A percentile compares a stretch with the other conserved stretches of the same genome.
phyloP scores from a whole-genome alignment of 768 basidiomycete genomes.

The Cystoderma amianthinum region DNA sequence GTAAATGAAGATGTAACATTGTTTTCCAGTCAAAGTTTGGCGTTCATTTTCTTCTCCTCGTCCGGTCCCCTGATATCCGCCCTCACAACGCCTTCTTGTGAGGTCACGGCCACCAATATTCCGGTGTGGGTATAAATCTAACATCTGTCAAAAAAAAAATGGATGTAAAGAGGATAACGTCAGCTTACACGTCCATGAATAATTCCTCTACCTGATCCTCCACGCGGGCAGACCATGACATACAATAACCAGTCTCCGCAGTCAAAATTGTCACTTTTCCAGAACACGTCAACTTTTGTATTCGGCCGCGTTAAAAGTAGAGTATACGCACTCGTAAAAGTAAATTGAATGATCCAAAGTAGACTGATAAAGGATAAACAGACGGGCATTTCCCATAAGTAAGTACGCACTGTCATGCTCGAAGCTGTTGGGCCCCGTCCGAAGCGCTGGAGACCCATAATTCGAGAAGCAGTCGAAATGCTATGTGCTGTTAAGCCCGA shows the following conservation, averaged over 20 bases:
- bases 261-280: slow-evolving; percentile 58
- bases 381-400: background rate
- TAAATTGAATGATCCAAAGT: slow-evolving; percentile 76
- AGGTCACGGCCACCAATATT: slow-evolving; percentile 63
- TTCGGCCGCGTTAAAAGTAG: background rate
- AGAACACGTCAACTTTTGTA: slow-evolving; percentile 1
- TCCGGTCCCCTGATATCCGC: slow-evolving; percentile 42
- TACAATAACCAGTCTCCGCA: slow-evolving; percentile 80
- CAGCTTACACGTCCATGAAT: slow-evolving; percentile 60
- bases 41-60: slow-evolving; percentile 12
- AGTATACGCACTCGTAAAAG: slow-evolving; percentile 58
- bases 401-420: slow-evolving; percentile 55
- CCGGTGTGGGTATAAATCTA: slow-evolving; percentile 69
- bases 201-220: slow-evolving; percentile 60
- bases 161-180: background rate
- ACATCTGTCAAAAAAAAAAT: slow-evolving; percentile 3
- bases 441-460: slow-evolving; percentile 45
- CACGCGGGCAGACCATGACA: slow-evolving; percentile 58
- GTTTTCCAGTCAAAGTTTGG: slow-evolving; percentile 26
- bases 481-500: slow-evolving; percentile 26
- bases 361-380: slow-evolving; percentile 31
- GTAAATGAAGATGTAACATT: too few relatives aligned
- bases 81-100: slow-evolving; percentile 77
- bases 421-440: slow-evolving; percentile 42
- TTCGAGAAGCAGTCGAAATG: slow-evolving; percentile 44